phyloP scores from a whole-genome alignment of 192 early-diverging fungal genomes.

The Rhizoclosmatium sp. region DNA sequence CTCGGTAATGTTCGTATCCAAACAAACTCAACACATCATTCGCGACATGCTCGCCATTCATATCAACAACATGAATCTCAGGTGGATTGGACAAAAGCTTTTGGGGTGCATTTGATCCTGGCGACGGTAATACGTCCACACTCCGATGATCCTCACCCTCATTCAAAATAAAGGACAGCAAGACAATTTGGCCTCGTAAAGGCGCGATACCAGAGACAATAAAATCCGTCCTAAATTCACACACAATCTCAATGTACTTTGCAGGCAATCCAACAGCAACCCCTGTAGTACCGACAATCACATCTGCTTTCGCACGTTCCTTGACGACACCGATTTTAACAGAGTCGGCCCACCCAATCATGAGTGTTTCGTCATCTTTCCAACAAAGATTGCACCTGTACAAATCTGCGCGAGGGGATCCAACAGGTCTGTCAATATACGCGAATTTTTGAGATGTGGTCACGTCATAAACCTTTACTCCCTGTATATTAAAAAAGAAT shows the following conservation, averaged over 20 bases:
- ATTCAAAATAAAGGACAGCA: conserved; percentile 74
- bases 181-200: conserved; percentile 70
- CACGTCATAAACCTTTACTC: conserved; percentile 78
- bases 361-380: conserved; percentile 76
- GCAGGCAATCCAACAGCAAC: conserved; percentile 51
- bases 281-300: neutral
- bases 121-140: conserved; percentile 53
- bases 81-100: conserved; percentile 68
- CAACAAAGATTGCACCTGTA: conserved; percentile 88
- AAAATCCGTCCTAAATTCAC: conserved; percentile 80
- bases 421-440: conserved; percentile 80
- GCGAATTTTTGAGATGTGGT: conserved; percentile 75
- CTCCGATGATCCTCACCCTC: conserved; percentile 57
- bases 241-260: conserved; percentile 66
- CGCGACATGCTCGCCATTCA: conserved; percentile 82
- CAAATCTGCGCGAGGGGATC: conserved; percentile 82
- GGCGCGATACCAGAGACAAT: conserved; percentile 90
- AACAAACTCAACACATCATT: conserved; percentile 87
- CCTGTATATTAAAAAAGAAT: conserved; percentile 21
- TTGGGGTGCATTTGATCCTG: conserved; percentile 12
- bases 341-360: conserved; percentile 95
- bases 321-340: conserved; percentile 87
- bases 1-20: conserved; percentile 86
- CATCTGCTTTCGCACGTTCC: conserved; percentile 50
- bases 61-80: conserved; percentile 88